Base-by-base conservation (phyloP, 2,329 filamentous ascomycete genomes). In the Diaporthe velutina region DNA sequence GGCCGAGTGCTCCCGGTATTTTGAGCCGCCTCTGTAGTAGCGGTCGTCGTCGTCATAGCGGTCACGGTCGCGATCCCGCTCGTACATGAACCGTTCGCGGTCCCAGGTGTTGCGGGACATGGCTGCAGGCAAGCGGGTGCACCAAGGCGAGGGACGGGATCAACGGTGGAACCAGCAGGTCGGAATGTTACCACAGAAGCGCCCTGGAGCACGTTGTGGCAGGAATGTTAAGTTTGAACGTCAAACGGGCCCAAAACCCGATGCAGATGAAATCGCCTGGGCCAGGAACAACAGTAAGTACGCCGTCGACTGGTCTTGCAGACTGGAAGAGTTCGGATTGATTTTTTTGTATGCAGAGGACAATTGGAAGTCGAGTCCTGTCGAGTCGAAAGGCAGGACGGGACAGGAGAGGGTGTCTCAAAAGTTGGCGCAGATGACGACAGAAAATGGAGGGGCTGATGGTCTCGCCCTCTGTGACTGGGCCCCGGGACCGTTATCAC, bases 11-110 rank as follows among this genome's bases (percentile, higher is more conserved):
- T 90, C 88, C 75, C 87, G 85, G 35, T 77, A 73, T 50, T 84
- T 82, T 71, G 82, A 80, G 64, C 80, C 79, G 13, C 87, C 84
- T 75, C 83, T 82, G 77, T 85, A 85, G 45, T 86, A 86, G 75
- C 92, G 90, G 71, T 86, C 85, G 74, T 90, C 88, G 75, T 90
- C 87, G 74, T 86, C 86, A 67, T 89, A 90, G 70, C 90, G 86
- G 74, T 85, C 83, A 66, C 86, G 84, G 67, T 86, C 85, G 57
- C 86, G 85, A 73, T 88, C 86, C 33, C 81, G 80, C 79, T 87
- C 86, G 71, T 80, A 80, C 48, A 80, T 77, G 78, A 89, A 87
- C 77, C 89, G 90, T 76, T 90, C 90, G 61, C 85, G 86, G 78
- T 92, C 89, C 89, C 89, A 92, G 78, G 73, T 76, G 68, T 76